These are phyloP conservation scores for Fraxinus ornus DNA, from an alignment of 305 asterid species.

Conservation along the genomic window DNA sequence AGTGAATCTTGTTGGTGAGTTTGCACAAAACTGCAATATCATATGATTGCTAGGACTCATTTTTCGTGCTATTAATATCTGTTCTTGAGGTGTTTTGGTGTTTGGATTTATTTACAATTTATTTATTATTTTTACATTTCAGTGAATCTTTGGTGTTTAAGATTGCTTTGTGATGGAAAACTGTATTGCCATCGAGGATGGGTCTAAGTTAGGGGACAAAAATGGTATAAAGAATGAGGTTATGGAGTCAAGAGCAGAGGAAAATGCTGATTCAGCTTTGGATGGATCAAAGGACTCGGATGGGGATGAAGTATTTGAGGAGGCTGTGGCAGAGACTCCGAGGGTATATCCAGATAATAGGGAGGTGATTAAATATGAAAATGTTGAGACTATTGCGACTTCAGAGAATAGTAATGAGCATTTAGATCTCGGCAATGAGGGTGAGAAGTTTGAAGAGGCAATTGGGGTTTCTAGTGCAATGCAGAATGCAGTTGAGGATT, in stretches of 20 bases:
- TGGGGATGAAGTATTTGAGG: conserved; percentile 52
- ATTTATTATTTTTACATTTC: conserved; percentile 6
- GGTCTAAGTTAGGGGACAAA: conserved; percentile 40
- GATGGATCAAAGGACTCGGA: conserved; percentile 41
- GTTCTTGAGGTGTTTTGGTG: background rate
- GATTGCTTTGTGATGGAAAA: conserved; percentile 63
- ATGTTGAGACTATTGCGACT: conserved; percentile 30
- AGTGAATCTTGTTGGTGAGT: background rate
- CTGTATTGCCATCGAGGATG: conserved; percentile 44
- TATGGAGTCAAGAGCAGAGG: conserved; percentile 27
- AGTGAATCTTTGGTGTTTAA: conserved; percentile 39
- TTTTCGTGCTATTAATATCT: background rate
- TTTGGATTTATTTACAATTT: background rate
- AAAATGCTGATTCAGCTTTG: conserved; percentile 29
- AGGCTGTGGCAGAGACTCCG: conserved; percentile 42
- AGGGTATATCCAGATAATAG: conserved; percentile 21
- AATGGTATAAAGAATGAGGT: conserved; percentile 32
- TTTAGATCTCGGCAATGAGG: conserved; percentile 29
- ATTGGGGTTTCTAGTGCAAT: conserved; percentile 29
- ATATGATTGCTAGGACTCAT: background rate
- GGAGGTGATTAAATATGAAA: conserved; percentile 16
- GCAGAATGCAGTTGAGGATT: conserved; percentile 25
- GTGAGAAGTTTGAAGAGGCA: conserved; percentile 36
- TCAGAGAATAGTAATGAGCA: conserved; percentile 30
- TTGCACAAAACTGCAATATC: background rate